Conservation (phyloP, 2,329 filamentous ascomycete species). For the Ophiostoma himal-ulmi region DNA sequence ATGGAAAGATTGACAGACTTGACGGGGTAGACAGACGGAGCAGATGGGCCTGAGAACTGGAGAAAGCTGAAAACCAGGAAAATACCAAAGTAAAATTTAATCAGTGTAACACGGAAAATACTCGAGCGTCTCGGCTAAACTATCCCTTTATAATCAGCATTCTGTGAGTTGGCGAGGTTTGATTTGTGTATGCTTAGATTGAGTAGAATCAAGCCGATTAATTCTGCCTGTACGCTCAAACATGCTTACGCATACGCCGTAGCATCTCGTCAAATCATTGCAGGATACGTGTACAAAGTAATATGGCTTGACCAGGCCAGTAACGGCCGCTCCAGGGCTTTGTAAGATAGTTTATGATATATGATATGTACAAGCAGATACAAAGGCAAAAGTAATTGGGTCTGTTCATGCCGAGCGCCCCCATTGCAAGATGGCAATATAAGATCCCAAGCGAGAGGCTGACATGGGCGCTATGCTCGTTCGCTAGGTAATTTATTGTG, state of each 20-base stretch:
- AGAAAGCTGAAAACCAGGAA: background rate
- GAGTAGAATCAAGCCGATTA: background rate
- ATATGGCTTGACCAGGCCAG: background rate
- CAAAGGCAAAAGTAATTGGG: background rate
- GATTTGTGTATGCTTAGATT: background rate
- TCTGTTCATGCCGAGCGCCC: background rate
- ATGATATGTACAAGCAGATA: background rate
- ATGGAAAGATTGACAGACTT: background rate
- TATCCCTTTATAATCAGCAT: background rate
- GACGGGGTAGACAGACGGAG: background rate
- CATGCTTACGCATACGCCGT: background rate
- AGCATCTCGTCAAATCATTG: background rate
- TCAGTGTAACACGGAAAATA: background rate
- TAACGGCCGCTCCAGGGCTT: background rate
- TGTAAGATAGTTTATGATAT: background rate
- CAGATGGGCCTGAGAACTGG: background rate
- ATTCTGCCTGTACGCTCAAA: too few species aligned
- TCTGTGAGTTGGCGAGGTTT: background rate
- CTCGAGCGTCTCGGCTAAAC: background rate
- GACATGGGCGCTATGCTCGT: background rate
- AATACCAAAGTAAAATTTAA: background rate
- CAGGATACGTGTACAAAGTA: slow-evolving; percentile 4
- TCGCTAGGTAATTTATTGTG: background rate
- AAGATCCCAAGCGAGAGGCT: slow-evolving; percentile 6
- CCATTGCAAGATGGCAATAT: slow-evolving; percentile 5